Percentiles rank a stretch among this genome's conserved stretches.
Evolutionary conservation across 441 rosid genomes (phyloP).

Genomic region (Adansonia madagascariensis): DNA sequence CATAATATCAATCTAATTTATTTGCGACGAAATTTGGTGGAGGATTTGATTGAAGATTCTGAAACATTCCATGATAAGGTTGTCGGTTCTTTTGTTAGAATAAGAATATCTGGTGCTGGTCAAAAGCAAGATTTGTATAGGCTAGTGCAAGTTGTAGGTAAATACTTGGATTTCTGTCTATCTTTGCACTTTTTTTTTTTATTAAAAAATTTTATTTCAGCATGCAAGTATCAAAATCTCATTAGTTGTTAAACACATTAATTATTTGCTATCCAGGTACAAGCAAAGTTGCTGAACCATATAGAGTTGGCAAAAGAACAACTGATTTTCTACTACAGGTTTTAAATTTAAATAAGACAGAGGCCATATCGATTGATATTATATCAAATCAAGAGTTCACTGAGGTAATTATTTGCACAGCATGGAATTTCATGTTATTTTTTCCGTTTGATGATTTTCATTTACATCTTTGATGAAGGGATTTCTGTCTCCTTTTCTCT

Average conservation of each 20-base stretch:
- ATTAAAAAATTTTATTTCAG: not conserved
- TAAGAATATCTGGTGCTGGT: constrained; percentile 78
- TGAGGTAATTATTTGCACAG: constrained; percentile 56
- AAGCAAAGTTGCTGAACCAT: constrained; percentile 71
- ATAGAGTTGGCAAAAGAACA: constrained; percentile 80
- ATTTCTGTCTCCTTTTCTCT: not conserved
- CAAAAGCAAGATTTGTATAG: constrained; percentile 96
- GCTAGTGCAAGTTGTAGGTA: constrained; percentile 89
- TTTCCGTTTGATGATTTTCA: constrained; percentile 6
- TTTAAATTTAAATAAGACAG: constrained; percentile 84
- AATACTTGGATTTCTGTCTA: constrained; percentile 32
- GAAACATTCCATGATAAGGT: constrained; percentile 77
- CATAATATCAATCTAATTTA: constrained; percentile 83
- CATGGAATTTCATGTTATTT: constrained; percentile 12
- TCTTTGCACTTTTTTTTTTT: constrained; percentile 11
- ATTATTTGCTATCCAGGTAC: constrained; percentile 58
- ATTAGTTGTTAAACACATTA: constrained; percentile 23
- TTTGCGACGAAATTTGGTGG: constrained; percentile 81
- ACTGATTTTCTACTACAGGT: constrained; percentile 72
- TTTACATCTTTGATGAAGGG: not conserved
- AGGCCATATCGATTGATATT: constrained; percentile 75
- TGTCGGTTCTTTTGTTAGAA: constrained; percentile 80
- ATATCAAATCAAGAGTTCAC: constrained; percentile 95
- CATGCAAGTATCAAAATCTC: constrained; percentile 18
- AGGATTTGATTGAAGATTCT: constrained; percentile 72